Base-by-base conservation (phyloP, 179 eudicot genomes). In the Gypsophila paniculata region DNA sequence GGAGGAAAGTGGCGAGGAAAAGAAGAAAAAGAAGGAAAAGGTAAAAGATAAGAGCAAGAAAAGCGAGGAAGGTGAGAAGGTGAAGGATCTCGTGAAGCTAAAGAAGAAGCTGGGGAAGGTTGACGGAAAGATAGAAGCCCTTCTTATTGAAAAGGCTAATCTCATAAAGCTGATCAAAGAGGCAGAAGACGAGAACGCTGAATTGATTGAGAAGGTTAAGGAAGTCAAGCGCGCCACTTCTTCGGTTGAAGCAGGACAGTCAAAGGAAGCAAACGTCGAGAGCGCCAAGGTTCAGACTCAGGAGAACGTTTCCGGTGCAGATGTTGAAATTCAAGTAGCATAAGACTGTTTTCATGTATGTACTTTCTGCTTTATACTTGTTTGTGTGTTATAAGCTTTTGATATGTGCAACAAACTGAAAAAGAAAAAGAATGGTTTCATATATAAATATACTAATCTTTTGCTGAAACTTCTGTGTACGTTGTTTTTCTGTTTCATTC, bases 41-140 rank as follows among this genome's bases (percentile, higher is more conserved):
- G 82, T 79, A 75, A 76, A 75, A 18, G 80, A 76, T 29, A 87
- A 85, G 80, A 82, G 77, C 68, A 61, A 55, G 54, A 77, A 80
- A 39, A 61, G 65, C 10, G 79, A 74, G 67, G 84, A 65, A 57
- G 88, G 82, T 21, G 68, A 57, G 61, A 79, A 82, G 74, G 84
- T 78, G 62, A 80, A 79, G 60, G 88, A 86, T 78, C 80, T 80
- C 70, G 88, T 51, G 66, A 89, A 88, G 74, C 69, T 89, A 38
- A 86, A 85, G 76, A 77, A 67, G 76, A 87, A 86, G 80, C 65
- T 88, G 21, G 94, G 87, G 67, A 88, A 87, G 74, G 76, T 91
- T 79, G 80, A 87, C 22, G 80, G 83, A 49, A 84, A 92, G 82
- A 84, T 92, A 48, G 94, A 88, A 78, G 78, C 87, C 23, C 89